These are phyloP conservation scores for Paragyromitra xinjiangensis DNA, from an alignment of 495 filamentous ascomycete genomes.

Conservation along the genomic window DNA sequence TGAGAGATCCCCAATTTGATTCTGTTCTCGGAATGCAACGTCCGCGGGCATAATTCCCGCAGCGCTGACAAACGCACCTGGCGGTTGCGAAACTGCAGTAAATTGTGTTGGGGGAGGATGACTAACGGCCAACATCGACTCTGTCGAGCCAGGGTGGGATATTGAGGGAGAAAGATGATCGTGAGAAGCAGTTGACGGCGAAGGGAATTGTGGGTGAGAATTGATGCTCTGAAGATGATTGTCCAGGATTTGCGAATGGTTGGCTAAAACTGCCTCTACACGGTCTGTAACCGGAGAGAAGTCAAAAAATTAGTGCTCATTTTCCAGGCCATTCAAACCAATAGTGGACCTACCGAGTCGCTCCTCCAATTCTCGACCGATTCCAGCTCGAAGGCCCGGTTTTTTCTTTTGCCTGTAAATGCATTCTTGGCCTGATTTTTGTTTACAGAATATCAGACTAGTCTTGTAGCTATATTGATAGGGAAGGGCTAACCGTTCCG, in stretches of 20 bases:
- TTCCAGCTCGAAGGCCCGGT: constrained; percentile 73
- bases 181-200: constrained; percentile 52
- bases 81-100: constrained; percentile 62
- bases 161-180: constrained; percentile 51
- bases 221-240: constrained; percentile 59
- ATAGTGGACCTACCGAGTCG: constrained; percentile 71
- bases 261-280: constrained; percentile 65
- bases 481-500: constrained; percentile 67
- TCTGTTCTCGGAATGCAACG: constrained; percentile 51
- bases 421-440: constrained; percentile 53
- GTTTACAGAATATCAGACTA: constrained; percentile 33
- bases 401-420: constrained; percentile 58
- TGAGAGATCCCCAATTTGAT: constrained; percentile 54
- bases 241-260: constrained; percentile 59
- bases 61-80: constrained; percentile 59
- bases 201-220: constrained; percentile 51
- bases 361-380: constrained; percentile 86
- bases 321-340: constrained; percentile 55
- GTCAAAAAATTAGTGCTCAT: constrained; percentile 12
- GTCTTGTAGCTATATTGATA: constrained; percentile 9
- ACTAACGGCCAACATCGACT: constrained; percentile 62
- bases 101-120: constrained; percentile 49
- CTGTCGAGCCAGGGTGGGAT: constrained; percentile 46
- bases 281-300: constrained; percentile 59
- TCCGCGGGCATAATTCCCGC: constrained; percentile 52